These are phyloP conservation scores for Coniochaeta pulveracea DNA, from an alignment of 2,329 filamentous ascomycete genomes.

Conservation along the genomic window DNA sequence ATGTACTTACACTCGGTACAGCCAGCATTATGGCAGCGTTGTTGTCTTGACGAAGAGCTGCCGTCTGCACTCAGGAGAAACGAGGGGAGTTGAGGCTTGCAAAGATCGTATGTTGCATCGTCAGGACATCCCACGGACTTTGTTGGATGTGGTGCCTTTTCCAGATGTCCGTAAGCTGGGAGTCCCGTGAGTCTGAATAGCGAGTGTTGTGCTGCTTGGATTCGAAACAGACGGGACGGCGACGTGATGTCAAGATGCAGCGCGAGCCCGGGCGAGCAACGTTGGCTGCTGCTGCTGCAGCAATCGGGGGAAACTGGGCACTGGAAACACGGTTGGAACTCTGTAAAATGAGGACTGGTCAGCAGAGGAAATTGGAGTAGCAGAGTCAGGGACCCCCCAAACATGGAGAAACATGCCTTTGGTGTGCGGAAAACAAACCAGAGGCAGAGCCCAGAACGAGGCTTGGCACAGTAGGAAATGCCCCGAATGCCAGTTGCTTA, in stretches of 20 bases:
- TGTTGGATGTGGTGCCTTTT: background rate
- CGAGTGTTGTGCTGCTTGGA: background rate
- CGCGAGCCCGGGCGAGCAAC: no score
- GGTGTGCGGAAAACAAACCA: background rate
- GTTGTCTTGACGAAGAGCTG: conserved; percentile 18
- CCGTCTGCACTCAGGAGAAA: conserved; percentile 17
- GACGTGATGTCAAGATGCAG: no score
- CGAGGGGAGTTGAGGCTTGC: conserved; percentile 19
- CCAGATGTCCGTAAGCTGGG: no score
- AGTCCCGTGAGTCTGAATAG: no score
- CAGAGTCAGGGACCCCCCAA: background rate
- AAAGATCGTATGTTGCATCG: conserved; percentile 23
- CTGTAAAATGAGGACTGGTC: conserved; percentile 1
- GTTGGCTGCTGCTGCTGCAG: no score
- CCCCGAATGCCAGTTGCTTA: background rate
- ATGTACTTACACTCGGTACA: conserved; percentile 32
- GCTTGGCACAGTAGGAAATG: background rate
- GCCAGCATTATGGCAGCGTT: conserved; percentile 24
- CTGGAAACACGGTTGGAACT: conserved; percentile 3
- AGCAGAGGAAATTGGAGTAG: background rate
- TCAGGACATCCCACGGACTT: conserved; percentile 18
- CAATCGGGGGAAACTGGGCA: no score
- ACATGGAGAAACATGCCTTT: conserved; percentile 3
- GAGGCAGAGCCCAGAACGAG: no score
- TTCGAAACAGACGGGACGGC: background rate